Base-by-base conservation (phyloP, 1,284 basidiomycete genomes). In the Somion occarium region DNA sequence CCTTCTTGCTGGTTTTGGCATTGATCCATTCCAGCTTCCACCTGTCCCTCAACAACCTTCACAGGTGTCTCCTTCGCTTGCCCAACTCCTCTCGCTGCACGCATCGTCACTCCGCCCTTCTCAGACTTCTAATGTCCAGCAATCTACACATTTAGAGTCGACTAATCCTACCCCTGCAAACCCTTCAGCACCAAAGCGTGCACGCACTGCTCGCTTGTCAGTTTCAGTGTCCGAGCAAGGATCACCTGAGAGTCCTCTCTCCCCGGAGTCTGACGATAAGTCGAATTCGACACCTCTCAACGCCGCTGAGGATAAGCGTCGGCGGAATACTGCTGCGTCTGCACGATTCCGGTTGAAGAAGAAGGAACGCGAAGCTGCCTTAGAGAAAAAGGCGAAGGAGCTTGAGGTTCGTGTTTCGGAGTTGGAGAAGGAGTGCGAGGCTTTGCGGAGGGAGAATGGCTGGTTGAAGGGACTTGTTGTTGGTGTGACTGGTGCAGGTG, bases 331-430 rank as follows among this genome's bases (percentile, higher is more conserved):
- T 0, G 93, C 93, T 18, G 96, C 96, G 0, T 93, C 90, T 53
- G 95, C 95, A n/a, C 89, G 96, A 13, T 99, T 99, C 81, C 80
- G 96, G 53, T 73, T 95, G 63, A 99, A 99, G 82, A 99, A 99
- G 80, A 99, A 99, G 79, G 93, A 98, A 71, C 79, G 97, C 19
- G 96, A 99, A 73, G 89, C 88, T 13, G 93, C 93, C 9, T 74
- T 99, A 15, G 96, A 99, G 71, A 79, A 78, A 46, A 86, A 87
- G 62, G 86, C 91, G 18, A 94, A 94, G 71, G 93, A 97, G 64
- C 78, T 98, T n/a, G 88, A 94, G 66, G 73, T 74, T 1, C 83
- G 89, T 51, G 89, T 98, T 7, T 76, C 75, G 43, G 87, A 91
- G 61, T 78, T 98, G 5, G 89, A 95, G 69, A 82, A 89, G 59